Percentiles rank a stretch among this genome's conserved stretches.
phyloP scores from a whole-genome alignment of 2,329 filamentous ascomycete genomes.

The Knoxdaviesia proteae region DNA sequence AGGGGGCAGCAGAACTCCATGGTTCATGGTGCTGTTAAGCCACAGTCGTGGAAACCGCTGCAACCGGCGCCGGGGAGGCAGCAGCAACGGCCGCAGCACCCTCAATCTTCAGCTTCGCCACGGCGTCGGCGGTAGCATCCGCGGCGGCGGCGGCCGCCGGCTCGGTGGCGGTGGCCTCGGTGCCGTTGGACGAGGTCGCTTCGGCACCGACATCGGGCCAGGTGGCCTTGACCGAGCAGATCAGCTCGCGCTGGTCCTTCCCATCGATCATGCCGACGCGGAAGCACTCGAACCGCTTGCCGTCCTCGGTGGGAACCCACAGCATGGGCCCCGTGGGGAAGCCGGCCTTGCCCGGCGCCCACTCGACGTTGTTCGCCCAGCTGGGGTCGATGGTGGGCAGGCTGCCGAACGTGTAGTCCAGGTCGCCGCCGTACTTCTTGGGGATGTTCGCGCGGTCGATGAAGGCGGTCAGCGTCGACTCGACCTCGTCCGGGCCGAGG shows the following conservation, averaged over 20 bases:
- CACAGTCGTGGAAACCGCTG: neutral
- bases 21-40: too few species aligned
- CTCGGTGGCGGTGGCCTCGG: neutral
- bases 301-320: conserved; percentile 30
- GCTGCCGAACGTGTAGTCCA: conserved; percentile 66
- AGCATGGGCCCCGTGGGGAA: conserved; percentile 37
- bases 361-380: conserved; percentile 26
- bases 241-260: conserved; percentile 20
- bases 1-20: too few species aligned
- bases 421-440: conserved; percentile 69
- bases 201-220: conserved; percentile 11
- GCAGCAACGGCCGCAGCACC: neutral
- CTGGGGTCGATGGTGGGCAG: conserved; percentile 50
- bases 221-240: conserved; percentile 29
- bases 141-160: too few species aligned
- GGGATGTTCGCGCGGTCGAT: conserved; percentile 72
- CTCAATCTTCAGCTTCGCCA: neutral
- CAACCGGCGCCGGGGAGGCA: neutral
- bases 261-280: conserved; percentile 27
- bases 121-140: neutral
- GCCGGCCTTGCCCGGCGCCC: conserved; percentile 27
- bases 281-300: conserved; percentile 27
- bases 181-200: conserved; percentile 3
- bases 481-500: conserved; percentile 50
- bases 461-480: conserved; percentile 56